Base-by-base conservation (phyloP, 2,329 filamentous ascomycete genomes). In the Fusarium veterinarium region DNA sequence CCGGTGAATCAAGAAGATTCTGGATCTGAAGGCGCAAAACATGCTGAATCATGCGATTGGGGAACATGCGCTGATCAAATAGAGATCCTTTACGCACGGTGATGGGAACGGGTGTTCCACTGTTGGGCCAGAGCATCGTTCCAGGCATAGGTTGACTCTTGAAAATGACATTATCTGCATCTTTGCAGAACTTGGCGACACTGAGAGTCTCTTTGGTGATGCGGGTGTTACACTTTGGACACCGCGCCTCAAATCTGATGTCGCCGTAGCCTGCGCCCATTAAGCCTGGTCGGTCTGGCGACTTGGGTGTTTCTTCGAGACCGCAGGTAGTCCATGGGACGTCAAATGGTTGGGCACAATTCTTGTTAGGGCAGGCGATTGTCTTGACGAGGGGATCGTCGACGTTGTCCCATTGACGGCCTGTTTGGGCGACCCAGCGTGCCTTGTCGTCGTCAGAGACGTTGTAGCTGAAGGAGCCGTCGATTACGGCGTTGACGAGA, bases 231-330 rank as follows among this genome's bases (percentile, higher is more conserved):
- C 92, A 95, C 3, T 63, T 70, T 1, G 76, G 62, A 78, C 92
- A 95, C 0, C 40, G 45, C 23, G 80, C 74, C 0, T 72, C 68
- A 42, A 95, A 89, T 3, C 86, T 80, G 35, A 85, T 83, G 64
- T 93, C 91, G 10, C 89, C 90, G 72, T 88, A 93, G 9, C 91
- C 91, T 6, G 79, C 79, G 1, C 91, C 91, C 4, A 80, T 67
- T 5, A 87, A 76, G 1, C 80, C 79, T 10, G 78, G 77, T 1
- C 64, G 60, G 9, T 69, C 51, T 20, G 16, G 11, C 3, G 59
- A 46, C 31, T 72, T 75, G 8, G 75, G 60, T 4, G 51, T 48
- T 19, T 76, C 68, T 1, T 75, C 71, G 7, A 77, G 61, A 3
- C 65, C 52, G 23, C 80, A 83, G 0, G 84, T 86, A 2, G 90